Percentiles rank a stretch among this genome's conserved stretches.
phyloP scores from a whole-genome alignment of 169 alveolate genomes.

The Plasmodium coatneyi region DNA sequence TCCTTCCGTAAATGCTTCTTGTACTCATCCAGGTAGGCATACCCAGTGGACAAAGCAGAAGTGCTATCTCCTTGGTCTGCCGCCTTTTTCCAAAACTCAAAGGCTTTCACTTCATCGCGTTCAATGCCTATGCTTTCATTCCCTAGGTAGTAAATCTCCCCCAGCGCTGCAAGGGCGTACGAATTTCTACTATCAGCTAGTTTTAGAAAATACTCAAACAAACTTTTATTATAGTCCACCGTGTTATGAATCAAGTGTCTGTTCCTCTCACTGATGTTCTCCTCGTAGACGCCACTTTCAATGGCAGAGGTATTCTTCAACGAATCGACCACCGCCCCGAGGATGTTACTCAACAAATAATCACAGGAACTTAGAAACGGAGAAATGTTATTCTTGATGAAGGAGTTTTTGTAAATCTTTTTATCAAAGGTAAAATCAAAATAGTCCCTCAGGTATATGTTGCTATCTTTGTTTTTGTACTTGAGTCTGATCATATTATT shows the following conservation, averaged over 20 bases:
- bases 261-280: constrained; percentile 10
- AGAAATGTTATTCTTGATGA: constrained; percentile 30
- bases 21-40: constrained; percentile 78
- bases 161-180: constrained; percentile 83
- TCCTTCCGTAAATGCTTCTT: constrained; percentile 40
- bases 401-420: constrained; percentile 7
- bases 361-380: constrained; percentile 67
- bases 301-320: constrained; percentile 2
- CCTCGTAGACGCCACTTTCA: constrained; percentile 35
- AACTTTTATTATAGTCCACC: constrained; percentile 68
- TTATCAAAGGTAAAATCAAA: constrained; percentile 75
- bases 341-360: constrained; percentile 58
- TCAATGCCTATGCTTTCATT: constrained; percentile 83
- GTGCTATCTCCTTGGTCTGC: constrained; percentile 90
- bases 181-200: constrained; percentile 76
- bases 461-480: constrained; percentile 38
- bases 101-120: constrained; percentile 85
- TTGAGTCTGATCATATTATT: constrained; percentile 67
- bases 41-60: constrained; percentile 89
- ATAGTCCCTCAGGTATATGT: constrained; percentile 28
- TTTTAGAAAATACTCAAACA: constrained; percentile 77
- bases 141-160: constrained; percentile 88
- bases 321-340: constrained; percentile 57
- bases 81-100: constrained; percentile 87
- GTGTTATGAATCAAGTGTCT: constrained; percentile 56